A percentile compares a stretch with the other conserved stretches of the same genome.
These are phyloP conservation scores for Tylopilus felleus DNA, from an alignment of 768 basidiomycete genomes.

Conservation along the genomic window DNA sequence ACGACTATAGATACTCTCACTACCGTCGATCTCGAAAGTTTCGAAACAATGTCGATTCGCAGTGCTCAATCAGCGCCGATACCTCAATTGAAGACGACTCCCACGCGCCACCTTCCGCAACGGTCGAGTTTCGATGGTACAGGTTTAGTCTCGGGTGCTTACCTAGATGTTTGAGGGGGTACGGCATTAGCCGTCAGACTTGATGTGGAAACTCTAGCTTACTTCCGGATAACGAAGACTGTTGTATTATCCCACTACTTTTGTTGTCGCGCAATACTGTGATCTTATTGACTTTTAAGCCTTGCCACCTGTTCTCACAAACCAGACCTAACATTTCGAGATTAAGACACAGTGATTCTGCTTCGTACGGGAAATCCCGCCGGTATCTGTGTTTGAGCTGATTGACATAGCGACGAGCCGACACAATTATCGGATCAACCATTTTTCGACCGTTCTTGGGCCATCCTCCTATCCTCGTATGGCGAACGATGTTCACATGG, in stretches of 20 bases:
- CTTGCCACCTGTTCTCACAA: neutral
- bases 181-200: neutral
- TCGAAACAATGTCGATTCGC: neutral
- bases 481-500: too few relatives aligned
- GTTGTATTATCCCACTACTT: neutral
- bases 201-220: neutral
- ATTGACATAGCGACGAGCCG: neutral
- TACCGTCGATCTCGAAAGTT: conserved; percentile 9
- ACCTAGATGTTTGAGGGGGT: neutral
- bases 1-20: conserved; percentile 2
- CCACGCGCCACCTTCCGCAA: neutral
- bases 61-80: conserved; percentile 2
- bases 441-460: neutral
- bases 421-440: neutral
- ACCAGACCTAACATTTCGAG: too few relatives aligned
- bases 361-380: neutral
- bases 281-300: neutral
- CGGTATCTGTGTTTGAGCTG: neutral
- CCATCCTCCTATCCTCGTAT: neutral
- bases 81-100: neutral
- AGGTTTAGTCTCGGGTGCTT: neutral
- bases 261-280: neutral
- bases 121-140: neutral
- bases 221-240: neutral
- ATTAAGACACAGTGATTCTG: neutral